phyloP scores from a whole-genome alignment of 306 rosid genomes.

The Mimosa pudica region DNA sequence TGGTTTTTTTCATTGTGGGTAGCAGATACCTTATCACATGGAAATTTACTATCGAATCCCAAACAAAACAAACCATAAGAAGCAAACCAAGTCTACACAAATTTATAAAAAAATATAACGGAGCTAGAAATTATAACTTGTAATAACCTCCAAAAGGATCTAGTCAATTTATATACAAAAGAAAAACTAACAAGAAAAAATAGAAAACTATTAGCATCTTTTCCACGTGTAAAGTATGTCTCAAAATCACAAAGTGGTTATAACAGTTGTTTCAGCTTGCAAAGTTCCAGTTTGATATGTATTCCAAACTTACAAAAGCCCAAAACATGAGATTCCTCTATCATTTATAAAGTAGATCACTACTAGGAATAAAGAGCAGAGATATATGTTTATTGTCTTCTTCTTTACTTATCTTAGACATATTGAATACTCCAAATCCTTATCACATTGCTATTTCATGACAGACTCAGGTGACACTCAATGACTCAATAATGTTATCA shows the following conservation, averaged over 20 bases:
- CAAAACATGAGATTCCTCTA: conserved; percentile 30
- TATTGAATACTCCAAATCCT: conserved; percentile 10
- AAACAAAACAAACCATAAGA: not conserved
- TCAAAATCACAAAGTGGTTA: not conserved
- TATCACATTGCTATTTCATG: conserved; percentile 32
- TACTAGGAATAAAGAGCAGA: conserved; percentile 35
- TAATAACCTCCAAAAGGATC: conserved; percentile 1
- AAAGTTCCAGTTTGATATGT: conserved; percentile 9
- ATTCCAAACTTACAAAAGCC: conserved; percentile 20
- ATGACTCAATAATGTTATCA: conserved; percentile 16
- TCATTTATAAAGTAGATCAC: conserved; percentile 21
- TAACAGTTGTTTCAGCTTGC: conserved; percentile 10
- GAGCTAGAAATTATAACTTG: conserved; percentile 29
- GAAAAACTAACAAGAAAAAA: conserved; percentile 6
- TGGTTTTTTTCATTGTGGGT: conserved; percentile 29
- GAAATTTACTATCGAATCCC: not conserved
- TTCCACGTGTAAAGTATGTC: conserved; percentile 31
- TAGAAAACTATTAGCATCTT: not conserved
- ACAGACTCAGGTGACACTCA: conserved; percentile 3
- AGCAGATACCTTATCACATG: conserved; percentile 24
- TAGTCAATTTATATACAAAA: conserved; percentile 11
- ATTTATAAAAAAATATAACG: conserved; percentile 14
- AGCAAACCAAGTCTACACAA: conserved; percentile 7
- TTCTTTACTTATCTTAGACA: conserved; percentile 13
- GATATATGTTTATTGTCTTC: conserved; percentile 6